phyloP scores from a whole-genome alignment of 192 early-diverging fungal genomes.

The Linnemannia zychae region DNA sequence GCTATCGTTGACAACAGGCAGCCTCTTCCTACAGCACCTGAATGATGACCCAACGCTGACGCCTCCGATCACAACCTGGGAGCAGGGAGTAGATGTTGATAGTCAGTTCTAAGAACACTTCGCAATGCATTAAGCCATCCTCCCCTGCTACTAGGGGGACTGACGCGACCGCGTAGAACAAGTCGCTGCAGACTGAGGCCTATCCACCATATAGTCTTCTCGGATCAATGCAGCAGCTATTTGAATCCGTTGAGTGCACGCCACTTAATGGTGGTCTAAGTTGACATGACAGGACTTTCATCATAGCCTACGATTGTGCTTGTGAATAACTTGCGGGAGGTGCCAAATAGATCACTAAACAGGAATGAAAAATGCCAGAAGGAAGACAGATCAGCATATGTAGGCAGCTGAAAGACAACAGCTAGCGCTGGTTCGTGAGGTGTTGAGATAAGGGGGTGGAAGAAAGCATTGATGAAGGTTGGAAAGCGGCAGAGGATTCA shows the following conservation, averaged over 20 bases:
- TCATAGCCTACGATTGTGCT: conserved; percentile 10
- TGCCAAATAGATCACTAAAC: background rate
- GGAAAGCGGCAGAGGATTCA: background rate
- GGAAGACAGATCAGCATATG: background rate
- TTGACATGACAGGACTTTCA: conserved; percentile 24
- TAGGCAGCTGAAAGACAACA: background rate
- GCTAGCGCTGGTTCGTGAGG: background rate
- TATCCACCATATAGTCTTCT: conserved; percentile 28
- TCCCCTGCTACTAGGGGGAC: no score
- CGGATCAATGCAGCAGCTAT: conserved; percentile 28
- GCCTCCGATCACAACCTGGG: no score
- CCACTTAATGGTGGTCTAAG: conserved; percentile 21
- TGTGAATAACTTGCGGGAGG: background rate
- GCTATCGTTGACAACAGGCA: no score
- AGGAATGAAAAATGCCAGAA: background rate
- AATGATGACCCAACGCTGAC: no score
- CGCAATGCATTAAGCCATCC: no score
- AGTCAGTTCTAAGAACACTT: no score
- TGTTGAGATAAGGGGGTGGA: background rate
- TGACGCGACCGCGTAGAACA: conserved; percentile 19
- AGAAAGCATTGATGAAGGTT: background rate
- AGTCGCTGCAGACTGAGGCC: conserved; percentile 17
- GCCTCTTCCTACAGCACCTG: no score
- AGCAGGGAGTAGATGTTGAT: no score
- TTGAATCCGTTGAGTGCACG: conserved; percentile 23